Evolutionary conservation across 1,139 yeast species (phyloP).

Genomic region (Kazachstania sp.): DNA sequence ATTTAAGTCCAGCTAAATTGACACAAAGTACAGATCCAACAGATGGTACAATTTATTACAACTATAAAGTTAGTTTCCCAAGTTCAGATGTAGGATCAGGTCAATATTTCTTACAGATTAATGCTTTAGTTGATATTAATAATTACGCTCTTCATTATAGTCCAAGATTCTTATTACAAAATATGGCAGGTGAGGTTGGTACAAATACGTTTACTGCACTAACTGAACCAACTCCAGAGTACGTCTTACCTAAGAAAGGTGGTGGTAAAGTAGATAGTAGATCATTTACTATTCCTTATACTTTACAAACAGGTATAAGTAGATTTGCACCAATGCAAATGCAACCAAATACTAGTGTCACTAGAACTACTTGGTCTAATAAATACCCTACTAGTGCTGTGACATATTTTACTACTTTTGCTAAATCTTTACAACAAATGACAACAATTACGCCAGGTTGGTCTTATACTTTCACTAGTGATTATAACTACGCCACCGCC

Average conservation of each 20-base stretch:
- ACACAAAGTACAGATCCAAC: constrained; percentile 3
- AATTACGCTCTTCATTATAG: constrained; percentile 66
- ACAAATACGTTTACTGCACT: constrained; percentile 17
- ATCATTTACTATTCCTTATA: constrained; percentile 51
- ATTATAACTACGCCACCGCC: constrained; percentile 56
- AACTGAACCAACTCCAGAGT: constrained; percentile 32
- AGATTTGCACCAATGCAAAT: constrained; percentile 87
- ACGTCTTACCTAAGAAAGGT: constrained; percentile 33
- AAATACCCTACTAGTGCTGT: constrained; percentile 60
- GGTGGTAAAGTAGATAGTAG: constrained; percentile 23
- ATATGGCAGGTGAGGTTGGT: constrained; percentile 55
- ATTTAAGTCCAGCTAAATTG: constrained; percentile 26
- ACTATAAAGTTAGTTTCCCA: constrained; percentile 38
- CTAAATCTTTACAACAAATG: constrained; percentile 38
- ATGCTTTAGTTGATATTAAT: constrained; percentile 32
- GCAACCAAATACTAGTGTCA: constrained; percentile 67
- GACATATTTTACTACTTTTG: constrained; percentile 42
- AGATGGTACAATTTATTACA: constrained; percentile 13
- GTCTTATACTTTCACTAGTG: constrained; percentile 59
- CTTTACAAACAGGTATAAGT: constrained; percentile 63
- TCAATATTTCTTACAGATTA: constrained; percentile 60
- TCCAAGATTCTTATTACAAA: constrained; percentile 52
- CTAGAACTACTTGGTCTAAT: constrained; percentile 57
- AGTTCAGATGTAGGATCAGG: constrained; percentile 50
- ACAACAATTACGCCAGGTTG: constrained; percentile 79